A percentile compares a stretch with the other conserved stretches of the same genome.
These are phyloP conservation scores for Solanum corneliomulleri DNA, from an alignment of 257 asterid genomes.

Conservation along the genomic window DNA sequence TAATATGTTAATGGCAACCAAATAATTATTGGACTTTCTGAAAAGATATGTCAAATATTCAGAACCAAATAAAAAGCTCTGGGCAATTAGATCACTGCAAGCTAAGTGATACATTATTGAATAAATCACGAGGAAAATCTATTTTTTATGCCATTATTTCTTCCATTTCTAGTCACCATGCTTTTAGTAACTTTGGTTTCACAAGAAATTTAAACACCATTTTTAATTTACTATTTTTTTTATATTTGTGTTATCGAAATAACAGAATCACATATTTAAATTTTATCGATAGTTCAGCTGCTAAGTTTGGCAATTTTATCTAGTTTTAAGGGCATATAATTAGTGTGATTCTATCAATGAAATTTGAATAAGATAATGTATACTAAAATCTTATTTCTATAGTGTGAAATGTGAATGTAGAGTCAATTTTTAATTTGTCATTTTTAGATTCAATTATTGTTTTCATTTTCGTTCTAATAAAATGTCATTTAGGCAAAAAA, in stretches of 20 bases:
- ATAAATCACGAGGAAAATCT: not conserved
- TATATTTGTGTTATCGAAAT: no score
- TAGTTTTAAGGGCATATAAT: no score
- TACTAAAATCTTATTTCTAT: no score
- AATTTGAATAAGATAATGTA: no score
- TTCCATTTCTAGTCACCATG: not conserved
- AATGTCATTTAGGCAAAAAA: not conserved
- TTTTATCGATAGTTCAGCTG: no score
- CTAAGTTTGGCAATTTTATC: no score
- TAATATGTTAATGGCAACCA: not conserved
- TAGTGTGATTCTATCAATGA: no score
- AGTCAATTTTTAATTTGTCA: no score
- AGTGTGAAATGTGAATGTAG: not conserved
- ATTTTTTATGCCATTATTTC: not conserved
- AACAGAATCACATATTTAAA: no score
- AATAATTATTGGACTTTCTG: not conserved
- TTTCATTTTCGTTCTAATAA: not conserved
- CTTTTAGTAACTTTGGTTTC: no score
- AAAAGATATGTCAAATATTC: not conserved
- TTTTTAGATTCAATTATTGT: not conserved
- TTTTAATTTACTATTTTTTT: no score
- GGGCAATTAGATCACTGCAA: not conserved
- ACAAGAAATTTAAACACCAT: no score
- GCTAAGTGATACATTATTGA: not conserved
- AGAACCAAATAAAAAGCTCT: not conserved